Conservation (phyloP, 1,139 yeast genomes). For the Blastobotrys illinoisensis region DNA sequence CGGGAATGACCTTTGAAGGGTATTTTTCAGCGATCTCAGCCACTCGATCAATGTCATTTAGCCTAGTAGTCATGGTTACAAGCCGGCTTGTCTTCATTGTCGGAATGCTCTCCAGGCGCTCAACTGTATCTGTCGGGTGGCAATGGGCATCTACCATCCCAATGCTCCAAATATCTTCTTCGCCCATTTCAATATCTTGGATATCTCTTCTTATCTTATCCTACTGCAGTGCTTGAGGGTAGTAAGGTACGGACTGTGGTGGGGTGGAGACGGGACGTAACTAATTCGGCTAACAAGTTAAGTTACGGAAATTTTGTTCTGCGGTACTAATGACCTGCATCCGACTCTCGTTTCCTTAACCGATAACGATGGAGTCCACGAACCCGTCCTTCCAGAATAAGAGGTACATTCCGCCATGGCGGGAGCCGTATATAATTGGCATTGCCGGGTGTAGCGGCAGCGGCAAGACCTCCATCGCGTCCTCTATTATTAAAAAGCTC, state of each 20-base stretch:
- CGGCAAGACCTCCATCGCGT: conserved; percentile 91
- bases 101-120: conserved; percentile 18
- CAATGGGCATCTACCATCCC: conserved; percentile 56
- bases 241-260: background rate
- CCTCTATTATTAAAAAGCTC: conserved; percentile 69
- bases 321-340: background rate
- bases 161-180: background rate
- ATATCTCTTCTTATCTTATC: background rate
- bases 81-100: conserved; percentile 21
- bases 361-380: conserved; percentile 8
- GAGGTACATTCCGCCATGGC: conserved; percentile 74
- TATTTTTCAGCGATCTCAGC: conserved; percentile 26
- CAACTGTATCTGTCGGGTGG: conserved; percentile 40
- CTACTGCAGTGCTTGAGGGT: too few relatives aligned
- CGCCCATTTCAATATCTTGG: background rate
- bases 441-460: conserved; percentile 94
- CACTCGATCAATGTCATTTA: conserved; percentile 35
- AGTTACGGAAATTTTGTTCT: background rate
- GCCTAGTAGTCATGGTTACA: conserved; percentile 37
- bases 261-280: background rate
- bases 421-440: conserved; percentile 90
- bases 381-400: conserved; percentile 17
- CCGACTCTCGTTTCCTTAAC: background rate
- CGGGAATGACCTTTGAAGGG: conserved; percentile 43
- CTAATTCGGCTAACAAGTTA: background rate